Percentiles rank a stretch among this genome's conserved stretches.
These are phyloP conservation scores for Epichloe glyceriae DNA, from an alignment of 2,329 filamentous ascomycete genomes.

Conservation along the genomic window DNA sequence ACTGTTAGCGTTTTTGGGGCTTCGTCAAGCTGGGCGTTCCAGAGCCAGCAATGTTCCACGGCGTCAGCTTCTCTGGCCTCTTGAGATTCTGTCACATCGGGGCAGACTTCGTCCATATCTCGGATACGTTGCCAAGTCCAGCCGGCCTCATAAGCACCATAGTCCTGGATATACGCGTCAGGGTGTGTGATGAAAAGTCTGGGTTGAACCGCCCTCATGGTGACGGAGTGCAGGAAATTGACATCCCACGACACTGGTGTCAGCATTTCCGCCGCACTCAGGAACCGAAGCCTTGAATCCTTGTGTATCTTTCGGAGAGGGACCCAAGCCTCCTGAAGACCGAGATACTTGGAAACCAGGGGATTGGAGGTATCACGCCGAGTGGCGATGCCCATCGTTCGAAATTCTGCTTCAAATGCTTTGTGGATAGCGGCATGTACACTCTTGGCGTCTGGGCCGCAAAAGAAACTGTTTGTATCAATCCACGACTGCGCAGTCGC, in stretches of 20 bases:
- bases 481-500: slow-evolving; percentile 61
- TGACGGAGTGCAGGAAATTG: slow-evolving; percentile 55
- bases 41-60: slow-evolving; percentile 54
- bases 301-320: slow-evolving; percentile 66
- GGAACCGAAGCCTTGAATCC: slow-evolving; percentile 57
- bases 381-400: slow-evolving; percentile 26
- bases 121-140: slow-evolving; percentile 64
- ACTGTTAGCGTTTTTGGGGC: slow-evolving; percentile 31
- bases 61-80: slow-evolving; percentile 49
- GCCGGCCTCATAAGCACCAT: slow-evolving; percentile 34
- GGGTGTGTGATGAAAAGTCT: slow-evolving; percentile 65
- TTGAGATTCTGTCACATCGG: slow-evolving; percentile 28
- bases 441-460: slow-evolving; percentile 51
- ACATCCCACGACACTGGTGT: slow-evolving; percentile 61
- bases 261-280: slow-evolving; percentile 58
- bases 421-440: slow-evolving; percentile 50
- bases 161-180: slow-evolving; percentile 59
- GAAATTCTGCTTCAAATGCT: slow-evolving; percentile 47
- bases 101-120: slow-evolving; percentile 44
- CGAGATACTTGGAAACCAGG: slow-evolving; percentile 35
- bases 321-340: slow-evolving; percentile 56
- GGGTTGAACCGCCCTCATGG: slow-evolving; percentile 57
- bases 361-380: slow-evolving; percentile 15
- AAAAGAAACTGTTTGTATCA: slow-evolving; percentile 53
- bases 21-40: slow-evolving; percentile 51